Conservation (phyloP, 1,284 basidiomycete species). For the Afroboletus lepidellus region DNA sequence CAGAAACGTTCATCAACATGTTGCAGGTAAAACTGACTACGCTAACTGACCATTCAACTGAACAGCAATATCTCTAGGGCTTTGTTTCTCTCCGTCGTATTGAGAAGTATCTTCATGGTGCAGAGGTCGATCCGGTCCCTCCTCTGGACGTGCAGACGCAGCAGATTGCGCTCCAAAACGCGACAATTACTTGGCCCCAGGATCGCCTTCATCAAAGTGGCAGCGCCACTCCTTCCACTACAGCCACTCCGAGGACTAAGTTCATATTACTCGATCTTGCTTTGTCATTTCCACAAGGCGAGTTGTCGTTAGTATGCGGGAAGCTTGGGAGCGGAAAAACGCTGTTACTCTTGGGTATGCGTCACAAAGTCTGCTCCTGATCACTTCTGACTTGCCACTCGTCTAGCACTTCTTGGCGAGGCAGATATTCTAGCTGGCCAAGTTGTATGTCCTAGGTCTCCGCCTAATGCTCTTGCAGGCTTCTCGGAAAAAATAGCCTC, state of each 20-base stretch:
- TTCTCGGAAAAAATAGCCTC: slow-evolving; percentile 43
- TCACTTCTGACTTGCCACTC: slow-evolving; percentile 15
- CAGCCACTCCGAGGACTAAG: slow-evolving; percentile 72
- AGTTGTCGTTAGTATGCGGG: slow-evolving; percentile 82
- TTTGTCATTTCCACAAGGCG: slow-evolving; percentile 74
- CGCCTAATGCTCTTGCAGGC: slow-evolving; percentile 72
- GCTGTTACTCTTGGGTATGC: slow-evolving; percentile 65
- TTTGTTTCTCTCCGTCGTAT: slow-evolving; percentile 88
- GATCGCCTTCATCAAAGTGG: slow-evolving; percentile 54
- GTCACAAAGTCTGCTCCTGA: neutral
- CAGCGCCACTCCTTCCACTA: slow-evolving; percentile 49
- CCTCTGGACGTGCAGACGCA: slow-evolving; percentile 56
- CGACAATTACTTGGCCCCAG: slow-evolving; percentile 88
- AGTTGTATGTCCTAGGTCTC: slow-evolving; percentile 78
- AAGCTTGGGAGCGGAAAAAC: slow-evolving; percentile 84
- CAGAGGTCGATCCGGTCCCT: slow-evolving; percentile 64
- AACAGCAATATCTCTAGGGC: slow-evolving; percentile 42
- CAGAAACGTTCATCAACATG: slow-evolving; percentile 87
- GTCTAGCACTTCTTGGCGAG: slow-evolving; percentile 81
- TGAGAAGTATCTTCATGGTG: slow-evolving; percentile 80
- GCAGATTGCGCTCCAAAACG: slow-evolving; percentile 73
- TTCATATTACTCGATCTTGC: slow-evolving; percentile 83
- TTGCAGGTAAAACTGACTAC: slow-evolving; percentile 54
- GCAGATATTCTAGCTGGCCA: slow-evolving; percentile 83
- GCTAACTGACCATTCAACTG: neutral